A percentile compares a stretch with the other conserved stretches of the same genome.
These are phyloP conservation scores for Phialophora tarda DNA, from an alignment of 2,329 filamentous ascomycete genomes.

Conservation along the genomic window DNA sequence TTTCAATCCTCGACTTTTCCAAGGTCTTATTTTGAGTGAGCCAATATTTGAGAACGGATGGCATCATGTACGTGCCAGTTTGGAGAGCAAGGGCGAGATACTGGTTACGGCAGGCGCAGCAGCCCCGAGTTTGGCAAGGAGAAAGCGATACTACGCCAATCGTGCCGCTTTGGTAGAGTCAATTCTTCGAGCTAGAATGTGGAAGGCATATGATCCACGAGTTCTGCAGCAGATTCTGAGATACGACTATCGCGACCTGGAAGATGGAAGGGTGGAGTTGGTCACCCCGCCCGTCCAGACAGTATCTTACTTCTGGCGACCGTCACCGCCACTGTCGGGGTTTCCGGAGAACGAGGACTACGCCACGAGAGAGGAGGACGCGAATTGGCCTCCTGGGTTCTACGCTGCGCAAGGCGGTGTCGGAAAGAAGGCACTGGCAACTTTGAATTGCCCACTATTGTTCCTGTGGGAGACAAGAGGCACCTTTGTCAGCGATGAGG, in stretches of 20 bases:
- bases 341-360: constrained; percentile 20
- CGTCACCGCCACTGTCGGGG: constrained; percentile 12
- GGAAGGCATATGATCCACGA: constrained; percentile 11
- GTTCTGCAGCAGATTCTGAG: constrained; percentile 20
- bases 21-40: constrained; percentile 17
- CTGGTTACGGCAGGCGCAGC: neutral
- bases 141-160: constrained; percentile 1
- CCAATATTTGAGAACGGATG: constrained; percentile 22
- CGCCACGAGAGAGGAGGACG: constrained; percentile 4
- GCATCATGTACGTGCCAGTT: constrained; percentile 12
- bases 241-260: constrained; percentile 16
- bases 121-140: neutral
- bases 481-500: constrained; percentile 2
- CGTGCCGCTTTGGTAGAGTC: neutral
- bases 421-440: constrained; percentile 5
- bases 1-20: constrained; percentile 13
- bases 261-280: constrained; percentile 16
- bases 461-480: constrained; percentile 16
- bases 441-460: constrained; percentile 10
- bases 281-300: constrained; percentile 15
- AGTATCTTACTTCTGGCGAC: neutral
- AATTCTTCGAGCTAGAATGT: neutral
- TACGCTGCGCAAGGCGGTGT: constrained; percentile 4
- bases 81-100: neutral
- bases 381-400: constrained; percentile 16